phyloP scores from a whole-genome alignment of 768 basidiomycete genomes.

The Tulasnella sp. region DNA sequence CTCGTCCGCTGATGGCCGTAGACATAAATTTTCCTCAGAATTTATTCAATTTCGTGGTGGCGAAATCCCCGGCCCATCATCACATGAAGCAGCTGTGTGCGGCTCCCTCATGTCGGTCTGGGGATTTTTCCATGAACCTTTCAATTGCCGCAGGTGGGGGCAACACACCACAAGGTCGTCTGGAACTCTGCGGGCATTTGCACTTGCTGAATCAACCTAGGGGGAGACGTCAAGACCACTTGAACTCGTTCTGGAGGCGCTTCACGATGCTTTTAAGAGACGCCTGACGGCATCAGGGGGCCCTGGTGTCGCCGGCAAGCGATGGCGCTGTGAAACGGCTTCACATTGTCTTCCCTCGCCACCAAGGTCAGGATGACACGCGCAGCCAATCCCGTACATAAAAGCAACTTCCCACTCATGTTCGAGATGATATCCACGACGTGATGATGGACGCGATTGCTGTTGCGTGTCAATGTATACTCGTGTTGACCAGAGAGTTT shows the following conservation, averaged over 20 bases:
- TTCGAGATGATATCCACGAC: neutral
- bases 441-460: neutral
- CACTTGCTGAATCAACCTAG: neutral
- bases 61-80: too few species aligned
- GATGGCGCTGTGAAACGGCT: conserved; percentile 11
- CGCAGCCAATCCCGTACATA: neutral
- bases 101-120: neutral
- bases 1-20: neutral
- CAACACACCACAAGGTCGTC: neutral
- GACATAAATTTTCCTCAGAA: neutral
- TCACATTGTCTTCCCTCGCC: neutral
- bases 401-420: neutral
- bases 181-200: neutral
- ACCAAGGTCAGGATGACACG: neutral
- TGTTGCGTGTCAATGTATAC: neutral
- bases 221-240: neutral
- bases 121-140: neutral
- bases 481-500: too few species aligned
- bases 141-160: neutral
- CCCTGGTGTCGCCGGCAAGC: neutral
- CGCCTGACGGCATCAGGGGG: neutral
- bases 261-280: neutral
- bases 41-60: neutral
- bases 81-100: too few species aligned
- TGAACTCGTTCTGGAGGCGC: neutral